A percentile compares a stretch with the other conserved stretches of the same genome.
These are phyloP conservation scores for Leccinum pachyderme DNA, from an alignment of 1,284 basidiomycete genomes.

Conservation along the genomic window DNA sequence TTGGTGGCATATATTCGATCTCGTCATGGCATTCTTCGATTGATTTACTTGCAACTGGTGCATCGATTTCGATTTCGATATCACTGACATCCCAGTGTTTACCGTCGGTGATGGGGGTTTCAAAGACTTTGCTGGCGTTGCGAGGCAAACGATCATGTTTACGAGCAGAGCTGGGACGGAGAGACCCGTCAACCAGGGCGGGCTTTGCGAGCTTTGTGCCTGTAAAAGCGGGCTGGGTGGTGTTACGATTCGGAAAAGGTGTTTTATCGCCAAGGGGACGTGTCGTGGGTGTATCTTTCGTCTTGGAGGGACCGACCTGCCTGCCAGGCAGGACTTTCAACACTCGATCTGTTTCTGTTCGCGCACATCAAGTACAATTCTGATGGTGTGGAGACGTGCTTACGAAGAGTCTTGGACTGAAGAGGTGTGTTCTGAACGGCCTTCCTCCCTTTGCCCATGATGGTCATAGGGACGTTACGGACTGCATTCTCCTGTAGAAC, in stretches of 20 bases:
- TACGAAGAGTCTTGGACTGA: conserved; percentile 37
- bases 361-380: conserved; percentile 2
- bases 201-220: conserved; percentile 33
- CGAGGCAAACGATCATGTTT: conserved; percentile 49
- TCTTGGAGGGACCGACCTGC: conserved; percentile 26
- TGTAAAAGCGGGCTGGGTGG: conserved; percentile 25
- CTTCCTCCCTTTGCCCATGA: conserved; percentile 46
- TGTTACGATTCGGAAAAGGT: conserved; percentile 54
- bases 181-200: conserved; percentile 32
- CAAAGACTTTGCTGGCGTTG: conserved; percentile 46
- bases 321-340: conserved; percentile 23
- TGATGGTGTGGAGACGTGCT: conserved; percentile 4
- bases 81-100: conserved; percentile 76
- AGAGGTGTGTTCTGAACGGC: conserved; percentile 38
- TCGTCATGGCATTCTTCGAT: conserved; percentile 57
- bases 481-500: conserved; percentile 54
- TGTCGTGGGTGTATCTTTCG: conserved; percentile 25
- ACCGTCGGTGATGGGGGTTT: conserved; percentile 66
- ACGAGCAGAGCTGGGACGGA: conserved; percentile 63
- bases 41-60: conserved; percentile 34
- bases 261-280: conserved; percentile 59
- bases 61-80: conserved; percentile 44
- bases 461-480: conserved; percentile 40
- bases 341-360: conserved; percentile 27
- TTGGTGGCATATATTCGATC: conserved; percentile 77